These are phyloP conservation scores for Kalanchoe fedtschenkoi DNA, from an alignment of 164 flowering plant genomes.

Conservation along the genomic window DNA sequence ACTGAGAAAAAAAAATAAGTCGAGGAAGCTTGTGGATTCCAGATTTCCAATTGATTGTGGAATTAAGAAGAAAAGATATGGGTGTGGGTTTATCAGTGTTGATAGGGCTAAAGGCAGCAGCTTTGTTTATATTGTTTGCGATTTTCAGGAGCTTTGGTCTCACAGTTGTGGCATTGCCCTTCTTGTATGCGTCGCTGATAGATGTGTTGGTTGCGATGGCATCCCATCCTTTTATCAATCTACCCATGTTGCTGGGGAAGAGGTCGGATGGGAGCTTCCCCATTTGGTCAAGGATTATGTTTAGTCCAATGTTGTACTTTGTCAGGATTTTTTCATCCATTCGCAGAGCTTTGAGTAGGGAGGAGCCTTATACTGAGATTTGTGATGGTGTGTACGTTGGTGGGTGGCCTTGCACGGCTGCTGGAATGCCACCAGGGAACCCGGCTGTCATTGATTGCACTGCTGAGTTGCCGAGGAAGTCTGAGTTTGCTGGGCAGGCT, in stretches of 20 bases:
- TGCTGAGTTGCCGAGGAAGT: constrained; percentile 63
- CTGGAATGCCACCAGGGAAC: constrained; percentile 56
- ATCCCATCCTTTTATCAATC: constrained; percentile 54
- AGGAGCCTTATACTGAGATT: constrained; percentile 55
- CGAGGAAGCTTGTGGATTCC: not conserved
- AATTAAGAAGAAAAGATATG: constrained; percentile 12
- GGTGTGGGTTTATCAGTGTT: constrained; percentile 46
- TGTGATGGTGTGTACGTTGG: constrained; percentile 77
- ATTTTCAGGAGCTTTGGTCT: constrained; percentile 26
- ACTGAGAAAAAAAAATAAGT: no score
- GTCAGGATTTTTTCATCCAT: constrained; percentile 40
- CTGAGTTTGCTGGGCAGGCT: constrained; percentile 25
- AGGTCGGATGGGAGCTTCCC: constrained; percentile 63
- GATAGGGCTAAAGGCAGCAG: constrained; percentile 37
- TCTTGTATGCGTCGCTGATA: constrained; percentile 51
- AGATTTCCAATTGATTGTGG: not conserved
- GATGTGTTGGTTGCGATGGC: constrained; percentile 49
- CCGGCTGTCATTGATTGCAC: constrained; percentile 87
- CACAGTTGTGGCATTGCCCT: constrained; percentile 37
- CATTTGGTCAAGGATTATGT: constrained; percentile 53
- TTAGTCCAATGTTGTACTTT: constrained; percentile 51
- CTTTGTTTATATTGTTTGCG: constrained; percentile 29
- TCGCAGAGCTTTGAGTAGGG: constrained; percentile 40
- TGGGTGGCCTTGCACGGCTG: constrained; percentile 66
- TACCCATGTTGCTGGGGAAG: constrained; percentile 77